Evolutionary conservation across 2,329 filamentous ascomycete genomes (phyloP), one percentile per base, ranked within the genome.

Genomic region (Colletotrichum simmondsii): DNA sequence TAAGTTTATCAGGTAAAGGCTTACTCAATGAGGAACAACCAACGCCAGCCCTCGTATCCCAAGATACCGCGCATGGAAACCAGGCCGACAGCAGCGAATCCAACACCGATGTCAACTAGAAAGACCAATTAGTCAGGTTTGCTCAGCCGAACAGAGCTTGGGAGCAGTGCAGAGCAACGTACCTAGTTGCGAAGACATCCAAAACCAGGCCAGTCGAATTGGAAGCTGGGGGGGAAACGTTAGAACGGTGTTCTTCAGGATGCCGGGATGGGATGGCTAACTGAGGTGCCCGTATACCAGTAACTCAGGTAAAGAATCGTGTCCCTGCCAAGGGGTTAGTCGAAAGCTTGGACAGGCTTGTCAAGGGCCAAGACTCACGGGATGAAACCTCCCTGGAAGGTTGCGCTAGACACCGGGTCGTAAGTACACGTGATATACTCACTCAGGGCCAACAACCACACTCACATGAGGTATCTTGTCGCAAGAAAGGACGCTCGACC

Each of bases 181-280:
- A 79, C 79, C 76, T 66, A 80, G 49, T 65, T 79, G 78, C 5
- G 77, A 79, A 74, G 78, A 80, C 75, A 88, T 88, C 92, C 92
- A 94, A 80, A 93, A 94, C 82, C 87, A 93, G 65, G 89, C 89
- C 28, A 94, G 83, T 0, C 92, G 87, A 49, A 89, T 86, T 0
- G 92, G 91, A 2, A 94, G 85, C 79, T 93, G 22, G 2, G 3
- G 3, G 24, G 64, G 30, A 61, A 77, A 7, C 77, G 72, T 46
- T 16, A 63, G 10, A 12, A 30, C 5, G 1, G 42, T 54, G 22
- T 16, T 6, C 2, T 11, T 4, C 5, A 5, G 22, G 1, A 1
- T 4, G 3, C 5, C 24, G 1, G 10, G 16, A 4, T 4, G 1
- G 12, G 24, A 16, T 10, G 1, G 65, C 78, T 74, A 49, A 81